Evolutionary conservation across 306 rosid genomes (phyloP).

Genomic region (Pyrus pyrifolia): DNA sequence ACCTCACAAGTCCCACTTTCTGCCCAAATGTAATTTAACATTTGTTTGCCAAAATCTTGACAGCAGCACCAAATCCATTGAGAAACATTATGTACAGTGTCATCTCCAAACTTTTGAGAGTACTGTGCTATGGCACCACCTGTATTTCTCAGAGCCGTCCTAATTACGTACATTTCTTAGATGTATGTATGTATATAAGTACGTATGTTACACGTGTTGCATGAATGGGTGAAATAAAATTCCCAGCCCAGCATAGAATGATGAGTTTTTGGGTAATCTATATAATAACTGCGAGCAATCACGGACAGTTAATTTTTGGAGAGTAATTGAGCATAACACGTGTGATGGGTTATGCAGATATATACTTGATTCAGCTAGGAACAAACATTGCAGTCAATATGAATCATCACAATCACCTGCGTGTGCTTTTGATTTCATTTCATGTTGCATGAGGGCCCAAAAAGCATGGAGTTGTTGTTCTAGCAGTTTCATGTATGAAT

Average conservation of each 20-base stretch:
- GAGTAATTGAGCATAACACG: slow-evolving; percentile 5
- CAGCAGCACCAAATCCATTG: background rate
- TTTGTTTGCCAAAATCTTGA: background rate
- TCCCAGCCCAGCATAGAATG: background rate
- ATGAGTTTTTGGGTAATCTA: background rate
- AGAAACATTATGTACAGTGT: background rate
- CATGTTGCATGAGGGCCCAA: slow-evolving; percentile 5
- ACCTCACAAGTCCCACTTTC: slow-evolving; percentile 5
- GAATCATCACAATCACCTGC: slow-evolving; percentile 7
- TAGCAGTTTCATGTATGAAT: background rate
- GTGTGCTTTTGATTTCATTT: slow-evolving; percentile 3
- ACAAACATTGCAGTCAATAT: background rate
- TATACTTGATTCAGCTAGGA: background rate
- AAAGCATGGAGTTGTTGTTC: background rate
- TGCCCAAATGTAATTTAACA: background rate
- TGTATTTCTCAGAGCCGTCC: background rate
- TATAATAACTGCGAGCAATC: slow-evolving; percentile 1
- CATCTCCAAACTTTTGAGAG: background rate
- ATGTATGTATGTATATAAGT: background rate
- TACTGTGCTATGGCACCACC: background rate
- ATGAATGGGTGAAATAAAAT: background rate
- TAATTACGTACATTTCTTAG: background rate
- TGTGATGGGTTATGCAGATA: background rate
- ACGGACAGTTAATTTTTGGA: background rate
- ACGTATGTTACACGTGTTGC: background rate